phyloP scores from a whole-genome alignment of 2,329 filamentous ascomycete species.

The Didymella keratinophila region DNA sequence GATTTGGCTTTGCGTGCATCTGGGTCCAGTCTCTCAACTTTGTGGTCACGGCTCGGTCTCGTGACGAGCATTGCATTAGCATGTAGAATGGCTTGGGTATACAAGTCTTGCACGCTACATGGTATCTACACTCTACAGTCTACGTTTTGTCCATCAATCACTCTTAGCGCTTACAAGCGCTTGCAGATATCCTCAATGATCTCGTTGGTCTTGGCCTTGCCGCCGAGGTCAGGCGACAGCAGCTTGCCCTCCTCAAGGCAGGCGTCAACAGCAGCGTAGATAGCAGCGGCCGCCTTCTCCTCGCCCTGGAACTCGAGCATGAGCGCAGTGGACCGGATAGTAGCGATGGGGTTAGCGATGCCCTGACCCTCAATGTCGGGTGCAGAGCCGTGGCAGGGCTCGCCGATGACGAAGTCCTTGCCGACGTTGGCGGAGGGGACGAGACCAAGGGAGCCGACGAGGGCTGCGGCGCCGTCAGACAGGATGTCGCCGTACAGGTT shows the following conservation, averaged over 20 bases:
- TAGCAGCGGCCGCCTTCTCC: slow-evolving; percentile 83
- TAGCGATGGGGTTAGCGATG: slow-evolving; percentile 97
- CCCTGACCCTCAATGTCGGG: slow-evolving; percentile 93
- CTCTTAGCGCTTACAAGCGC: slow-evolving; percentile 66
- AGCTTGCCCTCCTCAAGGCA: slow-evolving; percentile 85
- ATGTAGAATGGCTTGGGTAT: background rate
- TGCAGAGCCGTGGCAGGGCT: slow-evolving; percentile 96
- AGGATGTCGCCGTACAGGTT: slow-evolving; percentile 98
- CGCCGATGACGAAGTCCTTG: slow-evolving; percentile 91
- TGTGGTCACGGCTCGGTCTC: too few species aligned
- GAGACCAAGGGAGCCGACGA: slow-evolving; percentile 89
- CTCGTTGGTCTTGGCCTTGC: slow-evolving; percentile 83
- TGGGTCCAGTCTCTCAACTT: too few species aligned
- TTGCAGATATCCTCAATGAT: slow-evolving; percentile 87
- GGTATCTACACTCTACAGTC: slow-evolving; percentile 8
- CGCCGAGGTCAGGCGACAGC: slow-evolving; percentile 89
- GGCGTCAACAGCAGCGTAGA: slow-evolving; percentile 90
- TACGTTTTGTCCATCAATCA: background rate
- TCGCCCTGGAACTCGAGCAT: slow-evolving; percentile 97
- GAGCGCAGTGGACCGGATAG: slow-evolving; percentile 84
- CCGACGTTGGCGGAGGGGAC: slow-evolving; percentile 96
- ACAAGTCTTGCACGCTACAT: background rate
- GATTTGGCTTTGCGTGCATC: too few species aligned
- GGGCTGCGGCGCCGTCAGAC: slow-evolving; percentile 91
- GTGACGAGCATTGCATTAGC: too few species aligned